A percentile compares a stretch with the other conserved stretches of the same genome.
These are phyloP conservation scores for Guyanaporus albipodus DNA, from an alignment of 768 basidiomycete genomes.

Conservation along the genomic window DNA sequence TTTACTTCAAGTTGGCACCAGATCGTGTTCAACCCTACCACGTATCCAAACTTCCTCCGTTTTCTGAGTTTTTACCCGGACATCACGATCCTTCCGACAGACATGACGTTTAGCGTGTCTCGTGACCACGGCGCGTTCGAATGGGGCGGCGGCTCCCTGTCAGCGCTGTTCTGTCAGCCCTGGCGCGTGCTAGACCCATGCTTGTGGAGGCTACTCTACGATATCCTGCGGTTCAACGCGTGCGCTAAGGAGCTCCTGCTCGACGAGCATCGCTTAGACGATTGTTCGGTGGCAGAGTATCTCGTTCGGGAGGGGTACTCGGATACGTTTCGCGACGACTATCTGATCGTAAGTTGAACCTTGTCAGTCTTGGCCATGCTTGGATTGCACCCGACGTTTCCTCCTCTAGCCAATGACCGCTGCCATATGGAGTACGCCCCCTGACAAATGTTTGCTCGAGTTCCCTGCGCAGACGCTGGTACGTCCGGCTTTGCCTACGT, in stretches of 20 bases:
- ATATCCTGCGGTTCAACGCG: slow-evolving; percentile 69
- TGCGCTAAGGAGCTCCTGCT: slow-evolving; percentile 50
- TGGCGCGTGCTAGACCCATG: slow-evolving; percentile 55
- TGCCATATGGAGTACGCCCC: slow-evolving; percentile 76
- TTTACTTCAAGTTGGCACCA: slow-evolving; percentile 20
- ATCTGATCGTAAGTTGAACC: slow-evolving; percentile 60
- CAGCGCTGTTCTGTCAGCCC: slow-evolving; percentile 63
- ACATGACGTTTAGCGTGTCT: slow-evolving; percentile 79
- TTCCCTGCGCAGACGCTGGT: slow-evolving; percentile 70
- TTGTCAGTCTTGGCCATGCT: not conserved
- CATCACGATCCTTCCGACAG: slow-evolving; percentile 53
- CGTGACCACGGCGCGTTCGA: slow-evolving; percentile 58
- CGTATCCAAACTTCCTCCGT: slow-evolving; percentile 75
- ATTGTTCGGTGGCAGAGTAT: slow-evolving; percentile 51
- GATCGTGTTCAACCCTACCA: slow-evolving; percentile 75
- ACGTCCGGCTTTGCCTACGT: slow-evolving; percentile 8
- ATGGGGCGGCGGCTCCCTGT: slow-evolving; percentile 67
- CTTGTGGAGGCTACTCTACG: slow-evolving; percentile 73
- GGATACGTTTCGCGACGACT: slow-evolving; percentile 64
- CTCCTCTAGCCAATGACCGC: slow-evolving; percentile 72
- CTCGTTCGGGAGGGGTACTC: slow-evolving; percentile 63
- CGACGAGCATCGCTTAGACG: slow-evolving; percentile 21
- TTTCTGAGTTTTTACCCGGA: slow-evolving; percentile 51
- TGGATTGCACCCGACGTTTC: not conserved
- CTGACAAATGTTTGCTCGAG: slow-evolving; percentile 62